Evolutionary conservation across 306 rosid species (phyloP).

Genomic region (Quercus engelmannii): DNA sequence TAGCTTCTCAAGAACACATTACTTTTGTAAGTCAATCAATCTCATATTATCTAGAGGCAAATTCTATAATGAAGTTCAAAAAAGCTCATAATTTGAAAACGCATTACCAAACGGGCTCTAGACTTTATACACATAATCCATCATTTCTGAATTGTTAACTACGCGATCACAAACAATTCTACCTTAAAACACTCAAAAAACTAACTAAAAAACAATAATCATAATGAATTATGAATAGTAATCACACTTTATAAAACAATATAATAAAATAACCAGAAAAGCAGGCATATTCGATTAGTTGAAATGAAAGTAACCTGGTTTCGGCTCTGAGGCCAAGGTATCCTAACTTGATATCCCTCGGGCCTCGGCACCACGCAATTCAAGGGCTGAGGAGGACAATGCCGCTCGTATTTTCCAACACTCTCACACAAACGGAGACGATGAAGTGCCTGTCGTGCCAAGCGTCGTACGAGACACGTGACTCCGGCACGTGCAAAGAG

Average conservation of each 20-base stretch:
- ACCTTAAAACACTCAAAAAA: not conserved
- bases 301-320: conserved; percentile 65
- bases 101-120: too few relatives aligned
- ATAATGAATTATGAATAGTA: not conserved
- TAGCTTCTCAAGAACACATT: not conserved
- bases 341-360: conserved; percentile 46
- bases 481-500: conserved; percentile 73
- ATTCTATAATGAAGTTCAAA: too few relatives aligned
- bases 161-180: not conserved
- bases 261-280: not conserved
- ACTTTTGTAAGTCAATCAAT: not conserved
- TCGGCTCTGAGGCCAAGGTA: conserved; percentile 81
- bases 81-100: too few relatives aligned
- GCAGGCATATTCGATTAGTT: not conserved
- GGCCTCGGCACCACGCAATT: conserved; percentile 70
- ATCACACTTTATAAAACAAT: not conserved
- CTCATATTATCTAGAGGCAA: too few relatives aligned
- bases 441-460: conserved; percentile 51
- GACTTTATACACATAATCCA: not conserved
- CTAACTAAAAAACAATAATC: not conserved
- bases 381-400: conserved; percentile 72
- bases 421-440: conserved; percentile 9
- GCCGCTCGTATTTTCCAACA: conserved; percentile 71
- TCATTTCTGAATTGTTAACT: not conserved
- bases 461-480: conserved; percentile 27